A percentile compares a stretch with the other conserved stretches of the same genome.
These are phyloP conservation scores for Aspergillus eucalypticola DNA, from an alignment of 2,329 filamentous ascomycete genomes.

Conservation along the genomic window DNA sequence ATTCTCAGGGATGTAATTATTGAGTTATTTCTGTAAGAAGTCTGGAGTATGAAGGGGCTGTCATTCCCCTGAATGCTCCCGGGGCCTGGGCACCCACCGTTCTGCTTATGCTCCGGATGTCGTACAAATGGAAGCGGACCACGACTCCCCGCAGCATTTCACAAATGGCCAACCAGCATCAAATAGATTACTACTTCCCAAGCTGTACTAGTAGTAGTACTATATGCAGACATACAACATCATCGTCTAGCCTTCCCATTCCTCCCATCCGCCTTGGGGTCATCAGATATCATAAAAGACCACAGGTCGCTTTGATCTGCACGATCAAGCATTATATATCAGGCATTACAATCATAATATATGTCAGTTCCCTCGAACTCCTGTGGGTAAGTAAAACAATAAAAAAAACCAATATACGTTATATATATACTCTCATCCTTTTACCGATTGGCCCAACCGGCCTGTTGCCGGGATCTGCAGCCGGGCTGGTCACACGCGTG, in stretches of 20 bases:
- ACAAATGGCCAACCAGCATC: background rate
- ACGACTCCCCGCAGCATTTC: background rate
- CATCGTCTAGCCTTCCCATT: background rate
- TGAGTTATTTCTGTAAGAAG: background rate
- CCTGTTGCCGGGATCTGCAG: background rate
- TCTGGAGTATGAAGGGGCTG: background rate
- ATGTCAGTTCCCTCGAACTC: background rate
- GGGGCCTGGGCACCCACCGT: conserved; percentile 1
- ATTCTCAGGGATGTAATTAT: background rate
- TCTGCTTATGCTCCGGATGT: background rate
- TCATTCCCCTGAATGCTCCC: background rate
- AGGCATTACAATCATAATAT: conserved; percentile 5
- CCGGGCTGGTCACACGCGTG: background rate
- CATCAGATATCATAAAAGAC: conserved; percentile 11
- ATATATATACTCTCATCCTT: conserved; percentile 3
- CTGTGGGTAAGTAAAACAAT: background rate
- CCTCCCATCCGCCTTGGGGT: background rate
- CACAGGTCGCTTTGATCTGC: conserved; percentile 11
- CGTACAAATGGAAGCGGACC: conserved; percentile 5
- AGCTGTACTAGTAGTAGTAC: background rate
- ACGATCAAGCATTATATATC: conserved; percentile 4
- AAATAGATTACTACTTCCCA: background rate
- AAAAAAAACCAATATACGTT: background rate
- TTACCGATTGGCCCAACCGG: background rate
- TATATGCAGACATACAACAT: background rate